phyloP scores from a whole-genome alignment of 2,329 filamentous ascomycete species.

The Ophiocordyceps camponoti-rufipedis region DNA sequence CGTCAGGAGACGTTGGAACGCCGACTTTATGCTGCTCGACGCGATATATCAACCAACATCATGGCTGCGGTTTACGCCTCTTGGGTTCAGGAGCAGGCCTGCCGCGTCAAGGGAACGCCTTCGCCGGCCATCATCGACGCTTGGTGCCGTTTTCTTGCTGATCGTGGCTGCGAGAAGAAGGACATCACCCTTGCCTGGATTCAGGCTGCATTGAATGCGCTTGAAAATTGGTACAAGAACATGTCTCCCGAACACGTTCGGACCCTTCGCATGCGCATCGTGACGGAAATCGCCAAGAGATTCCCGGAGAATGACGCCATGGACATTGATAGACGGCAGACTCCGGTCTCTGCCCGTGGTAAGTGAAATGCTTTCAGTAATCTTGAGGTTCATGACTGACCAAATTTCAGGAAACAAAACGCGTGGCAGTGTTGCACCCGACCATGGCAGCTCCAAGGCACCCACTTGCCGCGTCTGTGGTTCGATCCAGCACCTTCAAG shows the following conservation, averaged over 20 bases:
- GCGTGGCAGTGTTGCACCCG: background rate
- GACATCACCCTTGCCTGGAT: background rate
- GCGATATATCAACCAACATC: slow-evolving; percentile 3
- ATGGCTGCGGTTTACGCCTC: slow-evolving; percentile 9
- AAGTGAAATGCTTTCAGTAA: background rate
- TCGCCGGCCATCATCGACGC: background rate
- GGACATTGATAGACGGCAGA: background rate
- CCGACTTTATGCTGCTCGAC: slow-evolving; percentile 3
- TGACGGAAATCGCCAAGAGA: background rate
- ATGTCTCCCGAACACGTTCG: background rate
- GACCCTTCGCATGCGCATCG: background rate
- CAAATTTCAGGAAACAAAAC: background rate
- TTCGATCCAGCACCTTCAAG: background rate
- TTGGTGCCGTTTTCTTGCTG: background rate
- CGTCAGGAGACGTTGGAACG: slow-evolving; percentile 8
- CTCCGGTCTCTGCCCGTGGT: background rate
- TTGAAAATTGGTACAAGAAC: background rate
- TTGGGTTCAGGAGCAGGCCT: slow-evolving; percentile 10
- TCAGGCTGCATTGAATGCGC: background rate
- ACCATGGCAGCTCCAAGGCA: background rate
- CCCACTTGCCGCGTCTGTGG: background rate
- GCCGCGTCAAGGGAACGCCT: background rate
- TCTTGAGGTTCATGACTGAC: background rate
- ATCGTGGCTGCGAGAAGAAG: background rate
- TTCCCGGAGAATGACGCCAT: background rate